phyloP scores from a whole-genome alignment of 331 rosid genomes.

The Malus hybrid region DNA sequence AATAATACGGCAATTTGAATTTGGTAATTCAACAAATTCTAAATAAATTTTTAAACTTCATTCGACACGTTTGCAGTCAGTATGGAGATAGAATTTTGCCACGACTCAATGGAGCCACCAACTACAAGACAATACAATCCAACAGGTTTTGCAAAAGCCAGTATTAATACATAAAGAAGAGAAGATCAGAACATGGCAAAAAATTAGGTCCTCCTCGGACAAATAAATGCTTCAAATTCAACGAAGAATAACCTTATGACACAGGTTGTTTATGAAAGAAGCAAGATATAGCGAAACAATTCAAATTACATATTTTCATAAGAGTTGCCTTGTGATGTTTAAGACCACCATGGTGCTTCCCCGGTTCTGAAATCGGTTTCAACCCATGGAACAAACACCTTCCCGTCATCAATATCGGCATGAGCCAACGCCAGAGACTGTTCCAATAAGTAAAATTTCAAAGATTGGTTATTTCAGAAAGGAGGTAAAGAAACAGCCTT shows the following conservation, averaged over 20 bases:
- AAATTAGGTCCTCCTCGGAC: conserved; percentile 4
- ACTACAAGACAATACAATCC: background rate
- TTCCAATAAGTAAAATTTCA: conserved; percentile 11
- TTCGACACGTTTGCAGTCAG: background rate
- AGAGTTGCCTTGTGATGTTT: background rate
- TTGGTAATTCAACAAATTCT: background rate
- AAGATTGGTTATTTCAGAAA: background rate
- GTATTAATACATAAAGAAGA: background rate
- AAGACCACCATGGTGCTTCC: conserved; percentile 83
- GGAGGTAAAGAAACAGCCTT: background rate
- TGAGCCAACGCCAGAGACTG: conserved; percentile 95
- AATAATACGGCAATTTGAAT: too few relatives aligned
- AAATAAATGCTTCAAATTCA: background rate
- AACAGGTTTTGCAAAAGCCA: background rate
- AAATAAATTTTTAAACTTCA: too few relatives aligned
- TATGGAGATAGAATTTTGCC: too few relatives aligned
- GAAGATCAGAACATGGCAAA: background rate
- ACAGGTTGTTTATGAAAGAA: conserved; percentile 2
- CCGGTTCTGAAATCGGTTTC: conserved; percentile 97
- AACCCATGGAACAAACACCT: conserved; percentile 90
- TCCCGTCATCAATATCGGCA: conserved; percentile 72
- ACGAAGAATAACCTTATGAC: conserved; percentile 6
- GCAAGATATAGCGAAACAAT: background rate
- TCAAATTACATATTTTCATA: background rate
- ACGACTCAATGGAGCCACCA: background rate